Evolutionary conservation across 2,329 filamentous ascomycete species (phyloP), one percentile per base, ranked within the genome.

Genomic region (Coniochaeta pulveracea): DNA sequence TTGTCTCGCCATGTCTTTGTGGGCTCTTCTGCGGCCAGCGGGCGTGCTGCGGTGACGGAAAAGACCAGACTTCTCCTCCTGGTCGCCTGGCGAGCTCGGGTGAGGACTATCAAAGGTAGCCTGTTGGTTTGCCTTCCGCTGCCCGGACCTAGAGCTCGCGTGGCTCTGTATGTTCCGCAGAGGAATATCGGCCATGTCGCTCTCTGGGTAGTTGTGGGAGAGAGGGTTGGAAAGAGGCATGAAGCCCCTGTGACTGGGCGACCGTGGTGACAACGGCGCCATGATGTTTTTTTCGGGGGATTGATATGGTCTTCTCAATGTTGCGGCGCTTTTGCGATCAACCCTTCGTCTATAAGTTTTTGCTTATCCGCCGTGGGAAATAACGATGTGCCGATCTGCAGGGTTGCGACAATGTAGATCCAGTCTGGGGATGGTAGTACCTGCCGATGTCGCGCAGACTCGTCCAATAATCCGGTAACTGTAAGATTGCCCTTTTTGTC

Each of bases 131-230:
- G 48, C 47, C 34, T 42, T 44, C 10, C 50, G 49, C 28, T 49
- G 63, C 26, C 75, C 72, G 3, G 64, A 68, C n/a, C n/a, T n/a
- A 6, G 62, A 64, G 43, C 65, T 72, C 40, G 60, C 62, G 43
- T 63, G 64, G 51, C 69, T 76, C 48, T 59, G 63, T 42, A 80
- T 66, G 28, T 60, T 56, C 10, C 63, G 62, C 36, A 78, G 63
- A 14, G 71, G 71, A 29, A 77, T 77, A 33, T 62, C 66, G 35
- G 48, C 47, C n/a, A 77, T 77, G 33, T 62, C 66, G 33, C 48
- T 47, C 11, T 57, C 52, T 39, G 47, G 37, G 27, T 50, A 47
- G 37, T 43, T 35, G 37, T 35, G 41, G 14, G 43, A 33, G n/a
- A 42, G 40, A 43, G 44, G 44, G 39, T 49, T 47, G 40, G 54